Evolutionary conservation across 768 basidiomycete species (phyloP).

Genomic region (Cystofilobasidium macerans): DNA sequence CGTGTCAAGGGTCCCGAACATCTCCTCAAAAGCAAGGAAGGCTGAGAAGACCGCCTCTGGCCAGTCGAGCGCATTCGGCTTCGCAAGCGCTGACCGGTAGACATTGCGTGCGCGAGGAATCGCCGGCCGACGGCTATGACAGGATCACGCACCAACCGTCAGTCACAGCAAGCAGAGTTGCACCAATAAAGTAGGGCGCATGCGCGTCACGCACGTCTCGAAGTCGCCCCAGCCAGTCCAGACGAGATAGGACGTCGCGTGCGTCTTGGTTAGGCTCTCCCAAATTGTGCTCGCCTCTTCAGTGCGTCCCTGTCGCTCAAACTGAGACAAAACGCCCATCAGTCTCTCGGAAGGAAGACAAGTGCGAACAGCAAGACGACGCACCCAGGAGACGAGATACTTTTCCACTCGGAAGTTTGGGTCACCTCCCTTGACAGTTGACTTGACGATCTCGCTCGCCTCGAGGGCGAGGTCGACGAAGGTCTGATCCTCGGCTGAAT

Average conservation of each 20-base stretch:
- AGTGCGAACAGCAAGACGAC: neutral
- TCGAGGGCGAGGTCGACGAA: conserved; percentile 22
- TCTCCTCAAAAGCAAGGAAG: conserved; percentile 76
- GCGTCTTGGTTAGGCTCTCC: conserved; percentile 55
- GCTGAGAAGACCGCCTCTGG: conserved; percentile 89
- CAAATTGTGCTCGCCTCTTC: conserved; percentile 43
- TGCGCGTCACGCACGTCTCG: conserved; percentile 58
- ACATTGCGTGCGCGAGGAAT: conserved; percentile 52
- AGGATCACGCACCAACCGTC: neutral
- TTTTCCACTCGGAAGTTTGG: conserved; percentile 69
- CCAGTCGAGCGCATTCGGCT: conserved; percentile 67
- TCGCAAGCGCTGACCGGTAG: conserved; percentile 56
- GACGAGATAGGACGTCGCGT: conserved; percentile 59
- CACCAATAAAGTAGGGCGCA: too few relatives aligned
- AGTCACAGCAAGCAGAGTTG: neutral
- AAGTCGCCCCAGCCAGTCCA: conserved; percentile 68
- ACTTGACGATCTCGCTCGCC: conserved; percentile 53
- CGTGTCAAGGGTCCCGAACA: conserved; percentile 60
- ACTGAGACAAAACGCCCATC: conserved; percentile 17
- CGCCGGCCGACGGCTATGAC: conserved; percentile 34
- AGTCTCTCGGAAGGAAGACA: neutral
- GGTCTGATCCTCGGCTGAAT: conserved; percentile 1
- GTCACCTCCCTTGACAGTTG: conserved; percentile 49
- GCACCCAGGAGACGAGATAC: conserved; percentile 62
- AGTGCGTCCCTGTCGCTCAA: conserved; percentile 29